Conservation (phyloP, 2,329 filamentous ascomycete genomes). For the Endoconidiophora laricicola region DNA sequence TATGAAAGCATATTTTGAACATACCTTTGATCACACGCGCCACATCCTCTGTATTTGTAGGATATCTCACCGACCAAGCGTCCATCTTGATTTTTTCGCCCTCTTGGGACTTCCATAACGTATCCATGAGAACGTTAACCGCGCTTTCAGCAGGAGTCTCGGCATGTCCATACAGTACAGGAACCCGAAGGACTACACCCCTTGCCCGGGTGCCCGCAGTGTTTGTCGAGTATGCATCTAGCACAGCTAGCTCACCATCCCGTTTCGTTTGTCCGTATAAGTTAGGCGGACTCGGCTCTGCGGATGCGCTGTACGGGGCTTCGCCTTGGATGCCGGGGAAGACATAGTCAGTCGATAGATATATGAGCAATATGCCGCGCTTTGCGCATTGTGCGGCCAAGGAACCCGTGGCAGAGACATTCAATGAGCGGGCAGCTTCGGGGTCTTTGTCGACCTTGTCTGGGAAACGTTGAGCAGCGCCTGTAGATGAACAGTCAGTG, state of each 20-base stretch:
- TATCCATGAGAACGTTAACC: constrained; percentile 64
- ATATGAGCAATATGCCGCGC: constrained; percentile 48
- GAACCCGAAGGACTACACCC: constrained; percentile 60
- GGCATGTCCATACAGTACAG: constrained; percentile 68
- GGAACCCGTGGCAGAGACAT: constrained; percentile 50
- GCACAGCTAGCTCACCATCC: constrained; percentile 44
- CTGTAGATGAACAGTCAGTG: constrained; percentile 24
- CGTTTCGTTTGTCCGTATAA: constrained; percentile 50
- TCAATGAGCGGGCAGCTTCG: constrained; percentile 54
- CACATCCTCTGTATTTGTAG: constrained; percentile 79
- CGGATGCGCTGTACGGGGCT: constrained; percentile 59
- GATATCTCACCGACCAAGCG: constrained; percentile 69
- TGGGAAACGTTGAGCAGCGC: constrained; percentile 74
- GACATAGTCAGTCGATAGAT: constrained; percentile 72
- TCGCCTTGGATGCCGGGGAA: constrained; percentile 61
- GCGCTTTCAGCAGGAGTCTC: constrained; percentile 60
- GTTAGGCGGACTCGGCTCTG: constrained; percentile 54
- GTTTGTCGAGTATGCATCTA: constrained; percentile 37
- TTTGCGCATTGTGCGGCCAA: constrained; percentile 51
- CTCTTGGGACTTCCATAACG: constrained; percentile 57
- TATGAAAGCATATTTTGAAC: constrained; percentile 16
- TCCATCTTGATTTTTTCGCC: constrained; percentile 57
- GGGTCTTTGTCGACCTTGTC: constrained; percentile 74
- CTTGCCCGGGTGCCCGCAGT: constrained; percentile 31
- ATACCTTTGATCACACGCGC: constrained; percentile 56